These are phyloP conservation scores for Colletotrichum neosansevieriae DNA, from an alignment of 2,329 filamentous ascomycete species.

Conservation along the genomic window DNA sequence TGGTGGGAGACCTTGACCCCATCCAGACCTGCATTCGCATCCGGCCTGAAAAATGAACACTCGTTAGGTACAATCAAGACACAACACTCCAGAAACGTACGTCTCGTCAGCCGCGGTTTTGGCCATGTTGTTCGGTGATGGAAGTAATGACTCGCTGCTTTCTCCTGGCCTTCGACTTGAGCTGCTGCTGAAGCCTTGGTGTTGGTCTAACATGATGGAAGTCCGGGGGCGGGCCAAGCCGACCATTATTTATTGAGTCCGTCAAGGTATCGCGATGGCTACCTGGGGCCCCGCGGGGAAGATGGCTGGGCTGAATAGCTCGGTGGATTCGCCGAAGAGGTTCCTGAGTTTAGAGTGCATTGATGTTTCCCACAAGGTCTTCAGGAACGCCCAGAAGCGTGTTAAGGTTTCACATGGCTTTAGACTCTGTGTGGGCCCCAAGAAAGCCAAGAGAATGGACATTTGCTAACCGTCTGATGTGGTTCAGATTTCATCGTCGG, in stretches of 20 bases:
- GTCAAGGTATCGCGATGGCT: not conserved
- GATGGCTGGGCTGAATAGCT: not conserved
- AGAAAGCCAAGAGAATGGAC: not conserved
- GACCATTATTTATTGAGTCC: not conserved
- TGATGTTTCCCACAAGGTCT: not conserved
- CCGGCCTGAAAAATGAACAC: too few species aligned
- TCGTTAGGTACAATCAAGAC: too few species aligned
- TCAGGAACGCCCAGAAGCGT: not conserved
- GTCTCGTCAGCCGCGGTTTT: not conserved
- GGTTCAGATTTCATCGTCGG: not conserved
- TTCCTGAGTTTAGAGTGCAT: not conserved
- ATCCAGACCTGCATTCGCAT: not conserved
- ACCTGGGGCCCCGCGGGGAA: conserved; percentile 1
- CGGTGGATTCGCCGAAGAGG: not conserved
- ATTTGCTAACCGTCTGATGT: not conserved
- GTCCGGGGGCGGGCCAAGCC: not conserved
- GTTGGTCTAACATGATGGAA: not conserved
- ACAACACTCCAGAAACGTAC: not conserved
- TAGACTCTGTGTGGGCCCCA: not conserved
- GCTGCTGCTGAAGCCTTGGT: not conserved
- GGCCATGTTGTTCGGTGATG: conserved; percentile 4
- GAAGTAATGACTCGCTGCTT: not conserved
- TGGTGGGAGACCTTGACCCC: not conserved
- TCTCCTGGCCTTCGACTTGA: not conserved
- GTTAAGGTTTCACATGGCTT: not conserved